phyloP scores from a whole-genome alignment of 2,329 filamentous ascomycete genomes.

The Aurifilum marmelostoma region DNA sequence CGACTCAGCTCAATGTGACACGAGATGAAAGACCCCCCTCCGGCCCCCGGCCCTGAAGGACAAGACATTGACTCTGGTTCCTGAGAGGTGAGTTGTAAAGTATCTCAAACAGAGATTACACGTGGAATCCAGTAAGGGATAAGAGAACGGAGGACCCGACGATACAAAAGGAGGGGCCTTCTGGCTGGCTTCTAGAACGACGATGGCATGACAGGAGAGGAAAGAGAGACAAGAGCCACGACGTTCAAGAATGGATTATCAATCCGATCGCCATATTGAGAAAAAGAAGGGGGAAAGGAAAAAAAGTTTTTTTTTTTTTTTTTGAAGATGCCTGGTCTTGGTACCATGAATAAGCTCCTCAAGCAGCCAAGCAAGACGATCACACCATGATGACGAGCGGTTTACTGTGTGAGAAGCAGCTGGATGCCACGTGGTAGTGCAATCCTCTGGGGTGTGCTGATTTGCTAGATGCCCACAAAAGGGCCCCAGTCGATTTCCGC shows the following conservation, averaged over 20 bases:
- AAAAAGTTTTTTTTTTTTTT: neutral
- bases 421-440: slow-evolving; percentile 13
- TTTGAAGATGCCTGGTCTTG: neutral
- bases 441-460: slow-evolving; percentile 1
- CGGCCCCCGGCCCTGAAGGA: neutral
- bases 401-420: neutral
- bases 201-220: neutral
- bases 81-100: neutral
- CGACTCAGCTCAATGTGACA: neutral
- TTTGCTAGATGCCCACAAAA: neutral
- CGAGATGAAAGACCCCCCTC: neutral
- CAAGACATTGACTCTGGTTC: slow-evolving; percentile 2
- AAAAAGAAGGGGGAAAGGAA: neutral
- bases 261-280: neutral
- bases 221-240: neutral
- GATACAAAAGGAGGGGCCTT: neutral
- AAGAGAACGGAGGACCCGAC: neutral
- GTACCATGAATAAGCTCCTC: neutral
- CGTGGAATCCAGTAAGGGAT: neutral
- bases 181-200: neutral
- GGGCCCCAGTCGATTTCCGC: neutral
- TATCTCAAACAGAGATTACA: neutral
- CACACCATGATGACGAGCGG: neutral
- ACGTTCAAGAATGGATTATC: neutral
- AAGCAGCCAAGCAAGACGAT: neutral